A percentile compares a stretch with the other conserved stretches of the same genome.
phyloP scores from a whole-genome alignment of 2,329 filamentous ascomycete species.

The Myriosclerotinia duriaeana region DNA sequence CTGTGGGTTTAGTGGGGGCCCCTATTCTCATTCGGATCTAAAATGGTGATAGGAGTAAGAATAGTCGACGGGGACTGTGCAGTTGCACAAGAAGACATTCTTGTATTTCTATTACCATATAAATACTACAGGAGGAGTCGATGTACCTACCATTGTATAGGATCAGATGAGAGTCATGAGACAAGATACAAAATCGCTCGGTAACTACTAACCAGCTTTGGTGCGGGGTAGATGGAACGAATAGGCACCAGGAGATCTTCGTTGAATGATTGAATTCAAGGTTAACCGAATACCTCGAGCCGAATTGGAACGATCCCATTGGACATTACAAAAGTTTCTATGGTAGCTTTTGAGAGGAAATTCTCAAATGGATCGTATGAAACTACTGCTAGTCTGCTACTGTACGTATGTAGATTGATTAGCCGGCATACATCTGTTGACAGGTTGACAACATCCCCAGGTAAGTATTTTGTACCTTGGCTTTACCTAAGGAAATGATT shows the following conservation, averaged over 20 bases:
- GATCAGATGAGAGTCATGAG: constrained; percentile 13
- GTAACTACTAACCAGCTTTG: constrained; percentile 2
- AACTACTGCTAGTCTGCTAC: background rate
- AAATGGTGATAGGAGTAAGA: background rate
- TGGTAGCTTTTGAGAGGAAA: constrained; percentile 13
- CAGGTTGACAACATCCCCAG: background rate
- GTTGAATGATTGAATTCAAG: background rate
- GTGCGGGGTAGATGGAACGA: constrained; percentile 16
- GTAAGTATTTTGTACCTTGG: background rate
- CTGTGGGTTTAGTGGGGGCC: constrained; percentile 16
- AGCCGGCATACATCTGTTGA: constrained; percentile 1
- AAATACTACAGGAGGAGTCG: background rate
- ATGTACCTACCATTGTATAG: constrained; percentile 6
- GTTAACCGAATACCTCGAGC: background rate
- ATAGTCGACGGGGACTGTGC: background rate
- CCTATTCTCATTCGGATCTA: background rate
- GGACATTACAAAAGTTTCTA: background rate
- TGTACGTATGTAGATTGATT: constrained; percentile 1
- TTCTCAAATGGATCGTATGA: constrained; percentile 1
- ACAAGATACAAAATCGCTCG: constrained; percentile 3
- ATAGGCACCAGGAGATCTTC: background rate
- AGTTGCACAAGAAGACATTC: background rate
- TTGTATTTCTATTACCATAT: constrained; percentile 20
- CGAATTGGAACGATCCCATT: background rate
- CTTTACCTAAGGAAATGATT: background rate